phyloP scores from a whole-genome alignment of 768 basidiomycete genomes.

The Lactarius evosmus region DNA sequence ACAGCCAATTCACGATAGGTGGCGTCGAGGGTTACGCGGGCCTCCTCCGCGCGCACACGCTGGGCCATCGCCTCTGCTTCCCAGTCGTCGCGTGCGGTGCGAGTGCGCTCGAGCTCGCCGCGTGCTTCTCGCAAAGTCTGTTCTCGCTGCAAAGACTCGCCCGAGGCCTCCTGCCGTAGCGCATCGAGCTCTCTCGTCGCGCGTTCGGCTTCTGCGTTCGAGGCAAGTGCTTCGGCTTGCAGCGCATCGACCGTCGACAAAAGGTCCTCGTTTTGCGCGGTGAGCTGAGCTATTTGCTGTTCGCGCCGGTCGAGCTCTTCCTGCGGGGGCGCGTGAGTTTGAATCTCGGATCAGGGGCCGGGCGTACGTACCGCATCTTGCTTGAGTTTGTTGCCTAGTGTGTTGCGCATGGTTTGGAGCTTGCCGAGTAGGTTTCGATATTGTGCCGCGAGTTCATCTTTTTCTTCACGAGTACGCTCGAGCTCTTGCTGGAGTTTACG shows the following conservation, averaged over 20 bases:
- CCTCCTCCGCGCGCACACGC: conserved; percentile 67
- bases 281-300: conserved; percentile 74
- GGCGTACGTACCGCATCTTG: conserved; percentile 83
- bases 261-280: conserved; percentile 74
- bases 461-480: conserved; percentile 73
- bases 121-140: conserved; percentile 78
- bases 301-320: conserved; percentile 97
- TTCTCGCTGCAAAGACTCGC: conserved; percentile 69
- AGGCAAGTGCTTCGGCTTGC: conserved; percentile 71
- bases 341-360: neutral
- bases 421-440: conserved; percentile 85
- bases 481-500: conserved; percentile 71
- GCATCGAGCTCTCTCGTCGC: conserved; percentile 65
- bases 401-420: conserved; percentile 89
- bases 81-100: conserved; percentile 78
- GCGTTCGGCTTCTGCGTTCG: conserved; percentile 72
- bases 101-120: conserved; percentile 82
- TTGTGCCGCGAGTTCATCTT: conserved; percentile 80
- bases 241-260: conserved; percentile 70
- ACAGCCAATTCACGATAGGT: conserved; percentile 65
- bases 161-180: conserved; percentile 66
- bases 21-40: conserved; percentile 52
- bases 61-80: conserved; percentile 61
- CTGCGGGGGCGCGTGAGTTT: conserved; percentile 43
- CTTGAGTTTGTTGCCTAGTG: conserved; percentile 89